These are phyloP conservation scores for Davidsoniella neocaledoniae DNA, from an alignment of 2,329 filamentous ascomycete species.

Conservation along the genomic window DNA sequence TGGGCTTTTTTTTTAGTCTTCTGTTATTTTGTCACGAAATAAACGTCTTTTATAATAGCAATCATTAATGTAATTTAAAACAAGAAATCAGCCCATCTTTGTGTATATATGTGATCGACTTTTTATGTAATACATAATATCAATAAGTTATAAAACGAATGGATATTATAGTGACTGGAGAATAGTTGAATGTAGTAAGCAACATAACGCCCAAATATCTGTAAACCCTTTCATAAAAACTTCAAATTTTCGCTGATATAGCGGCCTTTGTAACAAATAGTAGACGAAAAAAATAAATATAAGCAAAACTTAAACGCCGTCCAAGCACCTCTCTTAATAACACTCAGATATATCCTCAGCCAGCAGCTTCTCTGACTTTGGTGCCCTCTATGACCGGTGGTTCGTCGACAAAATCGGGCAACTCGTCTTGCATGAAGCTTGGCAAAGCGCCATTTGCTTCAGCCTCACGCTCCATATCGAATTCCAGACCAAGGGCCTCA, in stretches of 20 bases:
- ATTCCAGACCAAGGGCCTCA: conserved; percentile 84
- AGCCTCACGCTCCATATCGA: conserved; percentile 64
- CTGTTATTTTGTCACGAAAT: neutral
- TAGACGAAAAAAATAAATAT: neutral
- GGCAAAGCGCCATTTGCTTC: conserved; percentile 46
- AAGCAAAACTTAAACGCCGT: neutral
- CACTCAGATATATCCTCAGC: conserved; percentile 19
- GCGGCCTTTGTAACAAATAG: neutral
- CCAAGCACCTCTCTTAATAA: too few species aligned
- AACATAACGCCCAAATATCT: too few species aligned
- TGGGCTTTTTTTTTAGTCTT: neutral
- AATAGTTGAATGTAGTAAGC: too few species aligned
- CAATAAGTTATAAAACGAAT: too few species aligned
- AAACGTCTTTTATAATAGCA: neutral
- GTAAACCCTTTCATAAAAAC: too few species aligned
- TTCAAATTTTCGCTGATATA: too few species aligned
- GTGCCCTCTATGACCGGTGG: conserved; percentile 54
- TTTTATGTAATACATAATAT: too few species aligned
- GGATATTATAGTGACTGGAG: too few species aligned
- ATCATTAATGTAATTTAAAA: too few species aligned
- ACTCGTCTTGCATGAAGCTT: conserved; percentile 77
- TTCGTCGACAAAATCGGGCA: conserved; percentile 84
- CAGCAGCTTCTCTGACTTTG: conserved; percentile 70
- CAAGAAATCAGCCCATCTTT: too few species aligned
- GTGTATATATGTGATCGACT: too few species aligned